These are phyloP conservation scores for Corylus avellana DNA, from an alignment of 306 rosid genomes.

Conservation along the genomic window DNA sequence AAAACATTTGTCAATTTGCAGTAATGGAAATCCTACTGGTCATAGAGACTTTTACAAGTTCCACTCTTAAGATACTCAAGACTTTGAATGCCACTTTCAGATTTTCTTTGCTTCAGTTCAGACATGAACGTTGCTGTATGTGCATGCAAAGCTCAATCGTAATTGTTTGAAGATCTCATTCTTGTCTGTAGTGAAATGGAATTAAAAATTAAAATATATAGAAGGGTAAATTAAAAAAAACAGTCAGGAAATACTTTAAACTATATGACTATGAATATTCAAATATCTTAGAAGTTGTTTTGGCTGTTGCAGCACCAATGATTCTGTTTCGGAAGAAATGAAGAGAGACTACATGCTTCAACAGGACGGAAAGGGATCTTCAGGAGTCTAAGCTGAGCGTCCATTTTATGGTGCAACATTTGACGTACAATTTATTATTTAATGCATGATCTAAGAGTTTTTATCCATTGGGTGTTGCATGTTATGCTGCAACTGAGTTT, in stretches of 20 bases:
- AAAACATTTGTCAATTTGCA: background rate
- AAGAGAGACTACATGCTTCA: slow-evolving; percentile 69
- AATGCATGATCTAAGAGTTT: background rate
- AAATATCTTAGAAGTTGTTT: slow-evolving; percentile 4
- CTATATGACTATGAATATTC: slow-evolving; percentile 12
- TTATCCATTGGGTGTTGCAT: background rate
- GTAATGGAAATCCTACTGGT: background rate
- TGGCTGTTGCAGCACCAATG: slow-evolving; percentile 62
- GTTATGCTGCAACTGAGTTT: background rate
- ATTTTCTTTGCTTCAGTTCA: background rate
- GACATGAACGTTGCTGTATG: background rate
- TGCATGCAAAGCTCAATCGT: background rate
- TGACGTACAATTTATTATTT: background rate
- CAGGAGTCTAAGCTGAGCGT: slow-evolving; percentile 30
- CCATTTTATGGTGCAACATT: background rate
- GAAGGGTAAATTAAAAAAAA: background rate
- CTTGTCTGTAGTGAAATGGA: background rate
- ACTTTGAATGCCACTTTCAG: background rate
- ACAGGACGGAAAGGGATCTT: slow-evolving; percentile 42
- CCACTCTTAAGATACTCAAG: background rate
- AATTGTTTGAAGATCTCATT: background rate
- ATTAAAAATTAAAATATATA: background rate
- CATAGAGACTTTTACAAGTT: background rate
- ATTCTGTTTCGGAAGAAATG: slow-evolving; percentile 76
- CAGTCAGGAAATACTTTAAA: background rate